Evolutionary conservation across 805 yeast genomes (phyloP).

Genomic region (Metschnikowia baotianmanensis): DNA sequence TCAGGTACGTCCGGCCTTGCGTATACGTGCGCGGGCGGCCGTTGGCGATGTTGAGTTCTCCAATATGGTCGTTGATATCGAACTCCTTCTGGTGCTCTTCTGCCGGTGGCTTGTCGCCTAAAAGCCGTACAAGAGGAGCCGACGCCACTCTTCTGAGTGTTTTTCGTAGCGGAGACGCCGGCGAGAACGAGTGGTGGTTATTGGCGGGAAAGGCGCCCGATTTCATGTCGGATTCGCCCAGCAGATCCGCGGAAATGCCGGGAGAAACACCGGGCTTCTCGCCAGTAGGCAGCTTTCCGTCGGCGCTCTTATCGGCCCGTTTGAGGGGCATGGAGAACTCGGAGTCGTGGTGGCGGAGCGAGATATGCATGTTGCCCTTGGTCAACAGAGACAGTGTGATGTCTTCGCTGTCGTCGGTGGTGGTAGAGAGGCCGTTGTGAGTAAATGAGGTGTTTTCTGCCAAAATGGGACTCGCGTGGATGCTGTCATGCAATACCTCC

Average conservation of each 20-base stretch:
- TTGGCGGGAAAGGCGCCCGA: background rate
- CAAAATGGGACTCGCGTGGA: slow-evolving; percentile 25
- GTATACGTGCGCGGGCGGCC: slow-evolving; percentile 40
- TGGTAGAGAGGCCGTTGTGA: slow-evolving; percentile 60
- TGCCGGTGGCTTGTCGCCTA: slow-evolving; percentile 23
- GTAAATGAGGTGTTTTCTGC: slow-evolving; percentile 50
- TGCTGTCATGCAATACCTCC: too few relatives aligned
- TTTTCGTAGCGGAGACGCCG: slow-evolving; percentile 32
- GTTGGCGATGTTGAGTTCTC: slow-evolving; percentile 35
- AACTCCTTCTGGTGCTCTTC: slow-evolving; percentile 37
- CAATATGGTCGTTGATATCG: slow-evolving; percentile 42
- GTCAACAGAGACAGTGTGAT: slow-evolving; percentile 1
- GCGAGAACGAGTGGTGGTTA: slow-evolving; percentile 4
- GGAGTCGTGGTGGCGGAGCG: slow-evolving; percentile 39
- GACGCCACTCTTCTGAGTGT: slow-evolving; percentile 76
- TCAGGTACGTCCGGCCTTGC: slow-evolving; percentile 61
- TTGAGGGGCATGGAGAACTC: slow-evolving; percentile 9
- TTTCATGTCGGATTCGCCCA: background rate
- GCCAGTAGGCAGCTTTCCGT: slow-evolving; percentile 1
- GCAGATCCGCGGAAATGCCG: slow-evolving; percentile 2
- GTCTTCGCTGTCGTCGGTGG: slow-evolving; percentile 25
- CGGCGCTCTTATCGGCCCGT: background rate
- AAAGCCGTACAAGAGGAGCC: slow-evolving; percentile 62
- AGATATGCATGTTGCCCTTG: slow-evolving; percentile 28
- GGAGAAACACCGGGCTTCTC: slow-evolving; percentile 2